Conservation (phyloP, 2,329 filamentous ascomycete genomes). For the Nothopassalora personata region DNA sequence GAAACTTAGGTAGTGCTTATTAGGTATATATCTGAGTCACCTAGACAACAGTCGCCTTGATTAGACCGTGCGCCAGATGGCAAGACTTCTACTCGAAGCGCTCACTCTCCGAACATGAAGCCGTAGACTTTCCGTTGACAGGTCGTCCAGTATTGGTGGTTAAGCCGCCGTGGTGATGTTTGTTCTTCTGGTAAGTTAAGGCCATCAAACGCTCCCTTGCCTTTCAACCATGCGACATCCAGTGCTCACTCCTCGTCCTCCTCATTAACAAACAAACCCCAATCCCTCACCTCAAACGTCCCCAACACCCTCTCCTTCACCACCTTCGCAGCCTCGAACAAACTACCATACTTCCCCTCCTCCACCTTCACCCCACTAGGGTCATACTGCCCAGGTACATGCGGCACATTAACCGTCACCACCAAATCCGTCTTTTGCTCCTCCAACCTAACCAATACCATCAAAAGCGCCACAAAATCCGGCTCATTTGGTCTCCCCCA, state of each 20-base stretch:
- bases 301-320: slow-evolving; percentile 67
- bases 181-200: too few species aligned
- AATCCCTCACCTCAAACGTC: slow-evolving; percentile 73
- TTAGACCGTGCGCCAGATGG: too few species aligned
- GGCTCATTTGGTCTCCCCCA: slow-evolving; percentile 43
- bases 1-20: too few species aligned
- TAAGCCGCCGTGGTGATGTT: too few species aligned
- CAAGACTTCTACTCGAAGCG: too few species aligned
- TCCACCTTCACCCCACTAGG: slow-evolving; percentile 66
- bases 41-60: too few species aligned
- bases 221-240: background rate
- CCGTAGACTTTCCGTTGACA: too few species aligned
- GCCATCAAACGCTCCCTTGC: too few species aligned
- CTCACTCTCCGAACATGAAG: too few species aligned
- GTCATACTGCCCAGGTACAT: slow-evolving; percentile 60
- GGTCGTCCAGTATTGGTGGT: too few species aligned
- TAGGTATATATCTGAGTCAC: too few species aligned
- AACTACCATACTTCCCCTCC: slow-evolving; percentile 59
- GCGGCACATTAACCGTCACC: slow-evolving; percentile 82
- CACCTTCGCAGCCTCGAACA: slow-evolving; percentile 57
- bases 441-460: slow-evolving; percentile 72
- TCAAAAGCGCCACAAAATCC: slow-evolving; percentile 61
- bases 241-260: background rate
- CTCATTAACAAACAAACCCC: slow-evolving; percentile 58
- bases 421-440: slow-evolving; percentile 73